Evolutionary conservation across 345 rosid species (phyloP), one percentile per base, ranked within the genome.

Genomic region (Hypericum perforatum): DNA sequence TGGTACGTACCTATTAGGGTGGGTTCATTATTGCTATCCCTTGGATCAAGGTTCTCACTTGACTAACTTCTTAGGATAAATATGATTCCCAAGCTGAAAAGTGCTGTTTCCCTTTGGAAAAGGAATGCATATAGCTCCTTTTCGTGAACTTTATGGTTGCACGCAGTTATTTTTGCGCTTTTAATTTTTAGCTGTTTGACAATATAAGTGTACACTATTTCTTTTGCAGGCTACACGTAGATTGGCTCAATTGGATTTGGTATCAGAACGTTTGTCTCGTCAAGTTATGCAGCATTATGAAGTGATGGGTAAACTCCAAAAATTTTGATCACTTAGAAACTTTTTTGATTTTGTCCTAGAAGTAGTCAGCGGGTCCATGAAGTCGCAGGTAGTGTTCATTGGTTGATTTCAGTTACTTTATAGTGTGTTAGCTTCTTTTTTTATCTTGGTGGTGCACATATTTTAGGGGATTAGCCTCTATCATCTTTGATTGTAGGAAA

Each of bases 281-380:
- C 76, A 89, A 53, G 99, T 92, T 53, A 86, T 89, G 94, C 85
- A 88, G 73, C 95, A 92, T 82, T 89, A 82, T 71, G 87, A 92
- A 89, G 97, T 84, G 46, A 92, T 89, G 99, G 99, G 99, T 92
- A 68, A 71, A 86, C 68, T 54, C 6, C 40, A 51, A 40, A 3
- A 43, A 6, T 13, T 16, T 45, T 16, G n/a, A 14, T 44, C 9
- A n/a, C 3, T 5, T n/a, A 39, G 11, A 51, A 38, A 38, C n/a
- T 22, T 22, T 22, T 22, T 22, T 22, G 32, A 22, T 22, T 22
- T 22, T 22, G 32, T 22, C 1, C 1, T 22, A 22, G 32, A 22
- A 22, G 32, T 22, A 22, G 32, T 22, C 4, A 22, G 4, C 32
- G 4, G 32, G 2, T 22, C 32, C 32, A 22, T 22, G 32, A 22